Evolutionary conservation across 257 asterid genomes (phyloP), one percentile per base, ranked within the genome.

Genomic region (Fraxinus americana): DNA sequence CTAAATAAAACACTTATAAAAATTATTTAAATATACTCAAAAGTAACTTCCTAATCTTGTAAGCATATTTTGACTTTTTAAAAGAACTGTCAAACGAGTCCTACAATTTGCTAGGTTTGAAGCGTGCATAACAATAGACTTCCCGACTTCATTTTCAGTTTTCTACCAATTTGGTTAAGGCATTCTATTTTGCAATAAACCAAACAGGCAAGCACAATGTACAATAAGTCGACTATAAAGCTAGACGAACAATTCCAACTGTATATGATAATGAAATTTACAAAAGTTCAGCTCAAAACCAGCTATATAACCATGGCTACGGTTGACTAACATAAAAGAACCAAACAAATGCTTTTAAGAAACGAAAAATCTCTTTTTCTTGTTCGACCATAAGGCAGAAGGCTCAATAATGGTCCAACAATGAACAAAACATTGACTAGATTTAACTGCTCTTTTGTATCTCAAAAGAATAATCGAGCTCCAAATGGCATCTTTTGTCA

Each of bases 401-500:
- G 67, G 13, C 67, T 21, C 29, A 14, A 59, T 59, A 57, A 3
- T 7, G 13, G 8, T 57, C 66, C 12, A 61, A 23, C 67, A 32
- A 78, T 43, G 67, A 74, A 79, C 32, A 39, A 78, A 78, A 69
- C 67, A 79, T 63, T 7, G 45, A 65, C 80, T 39, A 36, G 35
- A 76, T 48, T 23, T 85, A 87, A 17, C 76, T 75, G 34, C 78
- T 80, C 84, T 86, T 90, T 77, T 66, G 82, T 73, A 92, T 92
- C 83, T 92, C 94, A 4, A 92, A 92, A 14, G 88, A 83, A 82
- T 90, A 92, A 76, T 85, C 48, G 75, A 90, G 90, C 87, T 92
- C 94, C 92, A 92, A 73, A 76, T 90, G 87, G 67, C 85, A 73
- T 82, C 92, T 87, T 63, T 70, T 89, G 75, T 90, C 97, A 54